phyloP scores from a whole-genome alignment of 1,139 yeast genomes.

The Kodamaea sp. region DNA sequence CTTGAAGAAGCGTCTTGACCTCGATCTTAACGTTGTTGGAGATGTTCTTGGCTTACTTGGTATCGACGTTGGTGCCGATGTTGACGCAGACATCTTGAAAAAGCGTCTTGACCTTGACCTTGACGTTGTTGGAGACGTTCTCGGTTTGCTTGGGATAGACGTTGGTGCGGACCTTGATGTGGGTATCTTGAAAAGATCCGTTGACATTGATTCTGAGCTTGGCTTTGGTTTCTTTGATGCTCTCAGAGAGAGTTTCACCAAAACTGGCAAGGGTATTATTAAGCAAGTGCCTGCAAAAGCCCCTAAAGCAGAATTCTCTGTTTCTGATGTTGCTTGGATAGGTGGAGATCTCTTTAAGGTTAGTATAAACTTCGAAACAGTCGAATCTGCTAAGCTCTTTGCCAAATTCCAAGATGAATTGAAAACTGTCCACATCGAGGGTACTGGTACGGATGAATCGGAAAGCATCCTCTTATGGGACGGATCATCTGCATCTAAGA shows the following conservation, averaged over 20 bases:
- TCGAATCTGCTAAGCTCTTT: conserved; percentile 21
- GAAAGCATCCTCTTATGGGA: conserved; percentile 13
- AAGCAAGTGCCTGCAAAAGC: conserved; percentile 9
- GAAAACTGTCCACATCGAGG: conserved; percentile 14
- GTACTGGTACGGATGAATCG: conserved; percentile 10
- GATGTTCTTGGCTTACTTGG: conserved; percentile 1
- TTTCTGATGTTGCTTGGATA: conserved; percentile 25
- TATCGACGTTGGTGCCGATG: conserved; percentile 2
- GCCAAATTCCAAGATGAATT: conserved; percentile 20
- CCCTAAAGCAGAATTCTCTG: conserved; percentile 28
- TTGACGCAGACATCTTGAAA: conserved; percentile 8
- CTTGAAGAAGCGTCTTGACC: conserved; percentile 2
- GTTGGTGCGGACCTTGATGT: conserved; percentile 13
- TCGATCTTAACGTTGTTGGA: conserved; percentile 1
- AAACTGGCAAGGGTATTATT: conserved; percentile 1
- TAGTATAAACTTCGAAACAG: conserved; percentile 20
- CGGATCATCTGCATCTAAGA: conserved; percentile 18
- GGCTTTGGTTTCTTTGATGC: conserved; percentile 11
- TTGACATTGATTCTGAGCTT: conserved; percentile 3
- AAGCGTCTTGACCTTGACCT: too few species aligned
- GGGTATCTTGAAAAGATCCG: conserved; percentile 1
- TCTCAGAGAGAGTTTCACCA: conserved; percentile 9
- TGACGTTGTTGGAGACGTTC: conserved; percentile 1
- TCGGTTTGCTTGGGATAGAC: conserved; percentile 12
- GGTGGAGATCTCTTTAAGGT: conserved; percentile 27